Percentiles rank a stretch among this genome's conserved stretches.
Evolutionary conservation across 306 rosid species (phyloP).

Genomic region (Corylus avellana): DNA sequence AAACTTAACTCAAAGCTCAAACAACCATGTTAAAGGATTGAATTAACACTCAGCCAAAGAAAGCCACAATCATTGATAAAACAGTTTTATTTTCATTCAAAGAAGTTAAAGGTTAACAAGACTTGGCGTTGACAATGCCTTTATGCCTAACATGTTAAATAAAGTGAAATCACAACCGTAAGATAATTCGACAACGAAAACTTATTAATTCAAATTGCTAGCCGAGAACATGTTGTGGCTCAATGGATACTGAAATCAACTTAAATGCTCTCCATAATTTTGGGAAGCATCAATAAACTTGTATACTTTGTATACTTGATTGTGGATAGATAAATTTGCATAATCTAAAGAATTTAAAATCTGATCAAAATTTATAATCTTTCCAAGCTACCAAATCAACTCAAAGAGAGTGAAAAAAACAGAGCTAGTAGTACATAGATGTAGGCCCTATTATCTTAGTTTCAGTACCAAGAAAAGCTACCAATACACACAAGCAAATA

Average conservation of each 20-base stretch:
- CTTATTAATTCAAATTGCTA: no score
- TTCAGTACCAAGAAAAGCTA: background rate
- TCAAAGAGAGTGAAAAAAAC: no score
- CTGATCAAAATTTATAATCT: no score
- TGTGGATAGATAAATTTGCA: no score
- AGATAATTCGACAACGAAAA: background rate
- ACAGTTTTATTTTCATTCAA: background rate
- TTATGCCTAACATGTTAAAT: background rate
- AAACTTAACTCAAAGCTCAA: background rate
- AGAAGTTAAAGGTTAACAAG: background rate
- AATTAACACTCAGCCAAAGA: background rate
- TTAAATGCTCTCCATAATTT: no score
- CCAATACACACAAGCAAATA: background rate
- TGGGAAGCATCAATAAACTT: no score
- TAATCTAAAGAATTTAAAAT: no score
- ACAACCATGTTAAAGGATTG: conserved; percentile 3
- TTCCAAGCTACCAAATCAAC: no score
- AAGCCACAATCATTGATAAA: background rate
- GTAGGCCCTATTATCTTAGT: background rate
- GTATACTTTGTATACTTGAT: no score
- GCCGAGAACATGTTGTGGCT: no score
- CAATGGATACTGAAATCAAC: no score
- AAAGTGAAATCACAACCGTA: background rate
- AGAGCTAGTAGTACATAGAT: no score
- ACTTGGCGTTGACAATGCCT: background rate